Percentiles rank a stretch among this genome's conserved stretches.
Evolutionary conservation across 768 basidiomycete species (phyloP).

Genomic region (Tephrocybe sp.): DNA sequence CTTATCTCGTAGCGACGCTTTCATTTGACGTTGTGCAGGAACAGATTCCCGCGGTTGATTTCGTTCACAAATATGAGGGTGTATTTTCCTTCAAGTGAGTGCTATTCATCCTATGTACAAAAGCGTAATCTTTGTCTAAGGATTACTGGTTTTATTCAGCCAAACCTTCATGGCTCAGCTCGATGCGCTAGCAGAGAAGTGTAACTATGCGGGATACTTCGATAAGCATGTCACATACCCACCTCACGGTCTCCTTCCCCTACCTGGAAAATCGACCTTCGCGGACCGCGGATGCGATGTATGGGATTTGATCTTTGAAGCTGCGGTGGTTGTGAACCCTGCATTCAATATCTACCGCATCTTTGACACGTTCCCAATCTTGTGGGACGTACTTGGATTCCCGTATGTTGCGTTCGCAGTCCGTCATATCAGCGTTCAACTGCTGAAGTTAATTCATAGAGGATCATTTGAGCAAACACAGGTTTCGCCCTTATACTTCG

Average conservation of each 20-base stretch:
- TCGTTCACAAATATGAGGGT: slow-evolving; percentile 69
- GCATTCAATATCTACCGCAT: slow-evolving; percentile 79
- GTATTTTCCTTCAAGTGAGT: slow-evolving; percentile 73
- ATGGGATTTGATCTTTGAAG: slow-evolving; percentile 64
- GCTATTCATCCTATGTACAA: not conserved
- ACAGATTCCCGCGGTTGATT: slow-evolving; percentile 70
- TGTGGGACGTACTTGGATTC: slow-evolving; percentile 84
- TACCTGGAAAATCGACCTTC: slow-evolving; percentile 55
- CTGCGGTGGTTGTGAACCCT: slow-evolving; percentile 61
- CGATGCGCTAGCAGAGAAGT: slow-evolving; percentile 47
- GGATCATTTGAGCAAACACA: slow-evolving; percentile 56
- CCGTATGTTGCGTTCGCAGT: slow-evolving; percentile 48
- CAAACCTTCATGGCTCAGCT: slow-evolving; percentile 60
- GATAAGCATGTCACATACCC: slow-evolving; percentile 65
- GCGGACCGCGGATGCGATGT: slow-evolving; percentile 57
- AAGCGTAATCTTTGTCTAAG: not conserved
- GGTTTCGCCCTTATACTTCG: slow-evolving; percentile 63
- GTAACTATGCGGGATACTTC: slow-evolving; percentile 63
- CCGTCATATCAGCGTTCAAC: not conserved
- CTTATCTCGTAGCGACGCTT: slow-evolving; percentile 40
- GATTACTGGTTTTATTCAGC: slow-evolving; percentile 27
- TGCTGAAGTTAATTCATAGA: slow-evolving; percentile 24
- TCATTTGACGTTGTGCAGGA: slow-evolving; percentile 64
- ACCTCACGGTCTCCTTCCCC: slow-evolving; percentile 61
- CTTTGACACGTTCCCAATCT: slow-evolving; percentile 69